These are phyloP conservation scores for Colletotrichum brevisporum DNA, from an alignment of 2,329 filamentous ascomycete genomes.

Conservation along the genomic window DNA sequence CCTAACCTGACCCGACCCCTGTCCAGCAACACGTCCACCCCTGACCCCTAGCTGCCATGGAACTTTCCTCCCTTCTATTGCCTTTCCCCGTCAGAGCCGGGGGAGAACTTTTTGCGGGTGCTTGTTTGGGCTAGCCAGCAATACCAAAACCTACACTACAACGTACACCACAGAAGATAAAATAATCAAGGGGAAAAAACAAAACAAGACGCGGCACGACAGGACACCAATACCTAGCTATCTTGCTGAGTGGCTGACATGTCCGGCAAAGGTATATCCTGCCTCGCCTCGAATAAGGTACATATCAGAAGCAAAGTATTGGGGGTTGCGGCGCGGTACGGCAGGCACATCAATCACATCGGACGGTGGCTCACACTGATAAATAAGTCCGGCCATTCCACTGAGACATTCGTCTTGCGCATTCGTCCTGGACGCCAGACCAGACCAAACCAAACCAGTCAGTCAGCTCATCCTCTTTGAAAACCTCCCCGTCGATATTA, in stretches of 20 bases:
- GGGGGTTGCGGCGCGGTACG: neutral
- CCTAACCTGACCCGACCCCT: conserved; percentile 16
- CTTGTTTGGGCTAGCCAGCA: conserved; percentile 35
- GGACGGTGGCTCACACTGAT: conserved; percentile 13
- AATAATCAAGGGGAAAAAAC: conserved; percentile 4
- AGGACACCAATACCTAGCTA: conserved; percentile 8
- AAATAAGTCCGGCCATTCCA: conserved; percentile 26
- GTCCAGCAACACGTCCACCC: conserved; percentile 15
- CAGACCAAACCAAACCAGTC: neutral
- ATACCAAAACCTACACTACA: too few species aligned
- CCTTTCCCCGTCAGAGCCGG: conserved; percentile 33
- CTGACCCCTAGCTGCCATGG: conserved; percentile 35
- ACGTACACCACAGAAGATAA: conserved; percentile 4
- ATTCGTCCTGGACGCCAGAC: conserved; percentile 27
- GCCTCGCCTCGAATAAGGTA: conserved; percentile 11
- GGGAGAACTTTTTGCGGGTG: conserved; percentile 20
- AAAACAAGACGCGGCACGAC: conserved; percentile 20
- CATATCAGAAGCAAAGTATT: neutral
- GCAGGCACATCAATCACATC: neutral
- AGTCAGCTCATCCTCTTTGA: too few species aligned
- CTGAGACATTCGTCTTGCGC: conserved; percentile 37
- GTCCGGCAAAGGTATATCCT: neutral
- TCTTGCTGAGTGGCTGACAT: conserved; percentile 5
- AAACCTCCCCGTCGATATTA: conserved; percentile 13
- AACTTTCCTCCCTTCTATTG: conserved; percentile 40